A percentile compares a stretch with the other conserved stretches of the same genome.
Conservation (phyloP, 2,329 filamentous ascomycete species). For the Colletotrichum tropicale region DNA sequence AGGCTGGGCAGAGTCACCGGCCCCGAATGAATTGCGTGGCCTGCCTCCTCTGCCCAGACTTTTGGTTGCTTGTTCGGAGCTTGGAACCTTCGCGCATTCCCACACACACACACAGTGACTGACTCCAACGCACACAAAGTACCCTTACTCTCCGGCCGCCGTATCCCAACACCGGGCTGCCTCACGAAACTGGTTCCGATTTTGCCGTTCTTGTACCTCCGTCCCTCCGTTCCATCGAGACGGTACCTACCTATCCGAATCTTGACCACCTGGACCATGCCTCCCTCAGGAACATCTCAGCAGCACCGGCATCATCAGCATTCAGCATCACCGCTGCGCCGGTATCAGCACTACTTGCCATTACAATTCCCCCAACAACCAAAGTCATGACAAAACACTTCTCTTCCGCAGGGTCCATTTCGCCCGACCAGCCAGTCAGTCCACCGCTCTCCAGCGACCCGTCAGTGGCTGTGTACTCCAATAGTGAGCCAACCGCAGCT, state of each 20-base stretch:
- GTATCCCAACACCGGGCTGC: neutral
- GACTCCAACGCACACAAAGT: neutral
- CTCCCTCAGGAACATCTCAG: neutral
- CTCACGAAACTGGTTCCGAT: neutral
- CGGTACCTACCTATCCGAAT: neutral
- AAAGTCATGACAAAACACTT: neutral
- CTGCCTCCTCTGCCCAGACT: neutral
- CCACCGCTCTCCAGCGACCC: neutral
- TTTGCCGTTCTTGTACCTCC: neutral
- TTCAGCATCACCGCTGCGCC: neutral
- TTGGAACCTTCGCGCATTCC: neutral
- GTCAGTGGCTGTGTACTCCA: conserved; percentile 2
- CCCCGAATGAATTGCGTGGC: conserved; percentile 14
- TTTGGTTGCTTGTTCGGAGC: neutral
- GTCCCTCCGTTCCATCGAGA: neutral
- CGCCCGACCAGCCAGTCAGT: neutral
- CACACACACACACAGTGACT: neutral
- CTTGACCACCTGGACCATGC: neutral
- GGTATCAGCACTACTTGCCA: neutral
- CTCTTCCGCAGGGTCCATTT: neutral
- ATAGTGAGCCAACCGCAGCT: neutral
- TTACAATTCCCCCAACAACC: neutral
- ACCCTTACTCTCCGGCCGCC: neutral
- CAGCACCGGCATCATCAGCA: neutral
- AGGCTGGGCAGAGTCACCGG: conserved; percentile 20